Percentiles rank a stretch among this genome's conserved stretches.
Conservation (phyloP, 1,284 basidiomycete species). For the Rhodofomes roseus region DNA sequence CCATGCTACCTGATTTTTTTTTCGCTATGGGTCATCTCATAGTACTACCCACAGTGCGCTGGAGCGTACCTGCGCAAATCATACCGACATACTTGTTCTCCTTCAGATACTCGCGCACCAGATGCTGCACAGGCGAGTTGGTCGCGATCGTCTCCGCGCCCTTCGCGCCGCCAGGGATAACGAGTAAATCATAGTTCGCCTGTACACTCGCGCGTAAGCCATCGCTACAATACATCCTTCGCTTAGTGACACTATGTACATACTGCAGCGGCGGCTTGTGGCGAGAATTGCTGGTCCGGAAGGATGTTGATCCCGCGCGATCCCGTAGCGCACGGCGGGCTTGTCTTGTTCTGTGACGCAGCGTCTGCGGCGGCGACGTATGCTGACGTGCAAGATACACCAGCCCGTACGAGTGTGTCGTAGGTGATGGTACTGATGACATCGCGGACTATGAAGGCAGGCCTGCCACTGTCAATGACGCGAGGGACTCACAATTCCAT, state of each 20-base stretch:
- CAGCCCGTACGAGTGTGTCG: slow-evolving; percentile 77
- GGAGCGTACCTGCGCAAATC: slow-evolving; percentile 72
- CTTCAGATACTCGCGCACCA: slow-evolving; percentile 62
- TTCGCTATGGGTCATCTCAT: too few species aligned
- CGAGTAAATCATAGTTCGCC: slow-evolving; percentile 63
- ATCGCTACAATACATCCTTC: neutral
- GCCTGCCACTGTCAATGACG: too few species aligned
- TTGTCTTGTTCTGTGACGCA: slow-evolving; percentile 9
- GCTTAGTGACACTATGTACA: neutral
- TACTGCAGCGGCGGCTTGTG: slow-evolving; percentile 26
- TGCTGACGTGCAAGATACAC: slow-evolving; percentile 60
- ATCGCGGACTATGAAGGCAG: too few species aligned
- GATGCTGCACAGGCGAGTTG: slow-evolving; percentile 55
- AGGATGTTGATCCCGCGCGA: slow-evolving; percentile 75
- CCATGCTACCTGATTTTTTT: slow-evolving; percentile 65
- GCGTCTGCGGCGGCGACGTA: slow-evolving; percentile 45
- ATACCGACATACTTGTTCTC: slow-evolving; percentile 68
- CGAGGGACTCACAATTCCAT: slow-evolving; percentile 71
- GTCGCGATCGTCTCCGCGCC: slow-evolving; percentile 75
- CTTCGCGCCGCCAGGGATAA: slow-evolving; percentile 80
- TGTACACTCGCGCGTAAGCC: slow-evolving; percentile 22
- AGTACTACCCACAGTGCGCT: too few species aligned
- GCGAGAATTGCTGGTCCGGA: slow-evolving; percentile 59
- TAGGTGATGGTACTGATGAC: slow-evolving; percentile 74
- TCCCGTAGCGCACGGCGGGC: slow-evolving; percentile 50